phyloP scores from a whole-genome alignment of 1,284 basidiomycete species.

The Fomitopsis schrenkii region DNA sequence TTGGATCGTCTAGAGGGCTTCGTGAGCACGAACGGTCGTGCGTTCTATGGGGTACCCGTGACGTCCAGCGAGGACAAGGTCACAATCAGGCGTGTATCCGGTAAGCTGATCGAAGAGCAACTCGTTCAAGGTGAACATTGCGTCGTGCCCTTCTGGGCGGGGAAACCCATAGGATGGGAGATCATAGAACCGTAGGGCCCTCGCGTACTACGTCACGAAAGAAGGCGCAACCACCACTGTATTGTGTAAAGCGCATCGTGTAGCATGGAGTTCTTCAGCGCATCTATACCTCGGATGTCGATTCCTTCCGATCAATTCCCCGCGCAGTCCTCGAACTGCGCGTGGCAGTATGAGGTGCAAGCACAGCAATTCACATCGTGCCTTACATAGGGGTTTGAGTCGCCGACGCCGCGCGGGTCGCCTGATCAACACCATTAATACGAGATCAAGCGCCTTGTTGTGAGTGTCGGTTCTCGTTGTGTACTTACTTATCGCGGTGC shows the following conservation, averaged over 20 bases:
- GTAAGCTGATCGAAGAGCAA: constrained; percentile 47
- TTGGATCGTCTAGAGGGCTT: constrained; percentile 79
- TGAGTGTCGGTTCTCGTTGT: too few relatives aligned
- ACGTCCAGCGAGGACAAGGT: constrained; percentile 23
- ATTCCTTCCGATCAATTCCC: not conserved
- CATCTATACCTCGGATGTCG: not conserved
- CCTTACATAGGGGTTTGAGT: too few relatives aligned
- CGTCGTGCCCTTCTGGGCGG: constrained; percentile 92
- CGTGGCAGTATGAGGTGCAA: too few relatives aligned
- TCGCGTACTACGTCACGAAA: not conserved
- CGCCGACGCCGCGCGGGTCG: too few relatives aligned
- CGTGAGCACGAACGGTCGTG: constrained; percentile 72
- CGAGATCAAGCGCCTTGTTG: too few relatives aligned
- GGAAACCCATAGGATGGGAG: constrained; percentile 81
- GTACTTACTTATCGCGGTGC: too few relatives aligned
- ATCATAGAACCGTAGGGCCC: constrained; percentile 36
- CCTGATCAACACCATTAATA: too few relatives aligned
- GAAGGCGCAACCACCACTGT: not conserved
- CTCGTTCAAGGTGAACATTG: constrained; percentile 51
- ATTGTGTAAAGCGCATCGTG: not conserved
- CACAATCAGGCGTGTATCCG: constrained; percentile 33
- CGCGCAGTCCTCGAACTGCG: too few relatives aligned
- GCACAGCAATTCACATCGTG: too few relatives aligned
- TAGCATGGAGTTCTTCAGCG: not conserved
- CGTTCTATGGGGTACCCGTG: constrained; percentile 64